phyloP scores from a whole-genome alignment of 345 rosid species.

The Nasturtium officinale region DNA sequence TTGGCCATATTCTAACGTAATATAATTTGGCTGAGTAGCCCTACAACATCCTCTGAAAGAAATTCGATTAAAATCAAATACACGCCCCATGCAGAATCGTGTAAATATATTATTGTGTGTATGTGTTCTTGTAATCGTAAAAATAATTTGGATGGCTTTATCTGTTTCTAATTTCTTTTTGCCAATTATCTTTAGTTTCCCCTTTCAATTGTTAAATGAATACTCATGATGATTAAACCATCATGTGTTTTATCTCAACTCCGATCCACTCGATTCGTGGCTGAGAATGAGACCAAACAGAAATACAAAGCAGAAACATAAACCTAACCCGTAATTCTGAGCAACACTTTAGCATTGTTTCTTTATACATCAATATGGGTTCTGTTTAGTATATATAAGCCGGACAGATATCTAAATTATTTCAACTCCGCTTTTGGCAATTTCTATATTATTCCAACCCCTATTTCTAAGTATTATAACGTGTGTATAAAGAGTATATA shows the following conservation, averaged over 20 bases:
- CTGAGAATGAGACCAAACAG: slow-evolving; percentile 30
- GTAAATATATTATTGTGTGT: neutral
- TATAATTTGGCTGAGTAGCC: slow-evolving; percentile 50
- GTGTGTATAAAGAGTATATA: neutral
- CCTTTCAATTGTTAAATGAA: neutral
- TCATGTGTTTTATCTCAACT: slow-evolving; percentile 54
- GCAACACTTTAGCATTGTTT: neutral
- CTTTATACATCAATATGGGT: slow-evolving; percentile 6
- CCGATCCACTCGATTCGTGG: slow-evolving; percentile 37
- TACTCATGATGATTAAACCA: slow-evolving; percentile 54
- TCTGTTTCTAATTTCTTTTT: neutral
- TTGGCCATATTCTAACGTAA: slow-evolving; percentile 33
- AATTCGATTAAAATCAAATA: slow-evolving; percentile 11
- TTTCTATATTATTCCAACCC: neutral
- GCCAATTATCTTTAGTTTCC: neutral
- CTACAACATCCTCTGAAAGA: slow-evolving; percentile 71
- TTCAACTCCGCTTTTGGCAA: neutral
- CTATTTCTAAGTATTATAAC: neutral
- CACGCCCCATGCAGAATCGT: neutral
- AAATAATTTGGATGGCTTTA: neutral
- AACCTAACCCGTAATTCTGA: slow-evolving; percentile 9
- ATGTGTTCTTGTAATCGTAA: neutral
- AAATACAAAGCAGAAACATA: slow-evolving; percentile 31
- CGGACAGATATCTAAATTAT: neutral
- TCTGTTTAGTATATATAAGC: neutral